Conservation (phyloP, 495 filamentous ascomycete genomes). For the Parachaetomium inaequale region DNA sequence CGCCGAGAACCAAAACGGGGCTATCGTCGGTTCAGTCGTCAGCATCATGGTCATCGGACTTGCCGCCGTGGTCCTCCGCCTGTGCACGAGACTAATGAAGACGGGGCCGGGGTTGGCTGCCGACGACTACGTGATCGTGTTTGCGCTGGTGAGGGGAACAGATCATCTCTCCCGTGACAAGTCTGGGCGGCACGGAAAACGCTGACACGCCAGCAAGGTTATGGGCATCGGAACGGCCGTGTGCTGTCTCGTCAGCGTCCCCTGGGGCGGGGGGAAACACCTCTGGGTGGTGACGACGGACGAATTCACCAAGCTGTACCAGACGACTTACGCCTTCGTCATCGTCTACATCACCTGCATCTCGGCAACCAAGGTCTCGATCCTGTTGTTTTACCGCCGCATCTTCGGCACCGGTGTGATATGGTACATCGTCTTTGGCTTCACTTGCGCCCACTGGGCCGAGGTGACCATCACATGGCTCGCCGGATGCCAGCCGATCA, state of each 20-base stretch:
- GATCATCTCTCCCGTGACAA: too few species aligned
- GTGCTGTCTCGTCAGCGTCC: conserved; percentile 22
- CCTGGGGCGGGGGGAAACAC: conserved; percentile 24
- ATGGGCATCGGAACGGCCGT: conserved; percentile 24
- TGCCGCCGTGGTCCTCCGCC: conserved; percentile 13
- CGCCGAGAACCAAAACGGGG: conserved; percentile 18
- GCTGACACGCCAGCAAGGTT: background rate
- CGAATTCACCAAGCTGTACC: conserved; percentile 26
- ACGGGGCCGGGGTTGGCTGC: conserved; percentile 20
- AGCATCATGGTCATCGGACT: conserved; percentile 23
- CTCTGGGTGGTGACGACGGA: conserved; percentile 20
- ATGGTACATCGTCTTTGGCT: conserved; percentile 20
- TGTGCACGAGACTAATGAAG: conserved; percentile 18
- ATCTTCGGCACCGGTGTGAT: conserved; percentile 22
- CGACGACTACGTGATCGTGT: conserved; percentile 24
- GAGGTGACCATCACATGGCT: conserved; percentile 28
- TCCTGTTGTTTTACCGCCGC: conserved; percentile 27
- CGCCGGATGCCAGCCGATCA: conserved; percentile 19
- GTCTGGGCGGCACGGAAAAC: conserved; percentile 3
- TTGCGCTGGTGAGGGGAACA: too few species aligned
- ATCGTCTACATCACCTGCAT: conserved; percentile 30
- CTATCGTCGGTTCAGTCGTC: conserved; percentile 24
- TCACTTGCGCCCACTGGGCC: conserved; percentile 19
- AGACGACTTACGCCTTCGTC: conserved; percentile 27
- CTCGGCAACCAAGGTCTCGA: conserved; percentile 24